Percentiles rank a stretch among this genome's conserved stretches.
These are phyloP conservation scores for Chaetomidium leptoderma DNA, from an alignment of 495 filamentous ascomycete species.

Conservation along the genomic window DNA sequence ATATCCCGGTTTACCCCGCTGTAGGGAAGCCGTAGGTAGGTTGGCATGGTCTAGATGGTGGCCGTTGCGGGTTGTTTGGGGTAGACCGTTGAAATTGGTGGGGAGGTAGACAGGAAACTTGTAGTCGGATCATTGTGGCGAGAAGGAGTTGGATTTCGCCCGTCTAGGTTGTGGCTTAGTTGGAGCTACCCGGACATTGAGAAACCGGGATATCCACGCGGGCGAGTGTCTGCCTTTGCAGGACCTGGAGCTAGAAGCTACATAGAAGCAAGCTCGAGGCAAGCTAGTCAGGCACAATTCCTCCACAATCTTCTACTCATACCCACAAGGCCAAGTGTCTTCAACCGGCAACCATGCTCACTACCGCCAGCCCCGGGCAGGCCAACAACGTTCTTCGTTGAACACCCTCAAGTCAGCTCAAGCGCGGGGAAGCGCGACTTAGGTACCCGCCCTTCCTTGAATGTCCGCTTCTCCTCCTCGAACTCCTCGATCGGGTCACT, in stretches of 20 bases:
- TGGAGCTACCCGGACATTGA: too few species aligned
- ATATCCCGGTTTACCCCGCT: too few species aligned
- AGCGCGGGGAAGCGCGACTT: constrained; percentile 23
- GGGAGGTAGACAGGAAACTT: not conserved
- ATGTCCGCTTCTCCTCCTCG: constrained; percentile 24
- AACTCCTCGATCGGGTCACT: constrained; percentile 46
- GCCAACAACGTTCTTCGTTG: too few species aligned
- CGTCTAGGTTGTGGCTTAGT: not conserved
- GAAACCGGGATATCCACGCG: too few species aligned
- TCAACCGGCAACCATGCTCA: too few species aligned
- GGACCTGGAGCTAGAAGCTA: too few species aligned
- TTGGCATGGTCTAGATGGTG: not conserved
- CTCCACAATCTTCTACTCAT: too few species aligned
- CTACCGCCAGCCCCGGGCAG: too few species aligned
- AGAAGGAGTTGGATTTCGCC: not conserved
- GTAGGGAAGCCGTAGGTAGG: not conserved
- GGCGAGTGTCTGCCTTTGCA: too few species aligned
- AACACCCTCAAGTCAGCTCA: constrained; percentile 11
- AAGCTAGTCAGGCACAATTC: too few species aligned
- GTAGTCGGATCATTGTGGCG: not conserved
- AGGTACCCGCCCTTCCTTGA: not conserved
- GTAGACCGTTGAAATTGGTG: not conserved
- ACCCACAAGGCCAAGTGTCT: too few species aligned
- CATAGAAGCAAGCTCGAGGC: too few species aligned
- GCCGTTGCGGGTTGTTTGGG: not conserved